These are phyloP conservation scores for Oryza meyeriana DNA, from an alignment of 176 grass and related monocot genomes.

Conservation along the genomic window DNA sequence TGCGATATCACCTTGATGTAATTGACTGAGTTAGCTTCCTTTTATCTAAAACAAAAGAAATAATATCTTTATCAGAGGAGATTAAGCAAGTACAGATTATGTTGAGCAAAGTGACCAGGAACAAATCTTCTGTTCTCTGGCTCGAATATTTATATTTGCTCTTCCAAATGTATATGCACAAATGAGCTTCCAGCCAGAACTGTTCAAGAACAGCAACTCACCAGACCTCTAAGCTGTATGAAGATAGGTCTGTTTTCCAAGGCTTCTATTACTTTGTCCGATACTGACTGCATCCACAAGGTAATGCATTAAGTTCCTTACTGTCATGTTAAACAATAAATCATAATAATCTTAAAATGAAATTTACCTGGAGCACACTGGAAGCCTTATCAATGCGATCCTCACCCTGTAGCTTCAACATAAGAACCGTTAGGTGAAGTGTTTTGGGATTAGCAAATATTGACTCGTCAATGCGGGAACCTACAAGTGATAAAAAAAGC, in stretches of 20 bases:
- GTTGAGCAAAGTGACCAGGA: not conserved
- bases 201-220: slow-evolving; percentile 38
- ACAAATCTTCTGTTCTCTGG: not conserved
- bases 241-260: slow-evolving; percentile 81
- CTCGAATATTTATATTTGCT: not conserved
- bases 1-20: too few species aligned
- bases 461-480: slow-evolving; percentile 72
- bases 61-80: too few species aligned
- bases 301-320: slow-evolving; percentile 18
- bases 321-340: not conserved
- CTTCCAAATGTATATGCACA: not conserved
- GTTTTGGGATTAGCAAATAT: slow-evolving; percentile 92
- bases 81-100: too few species aligned
- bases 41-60: too few species aligned
- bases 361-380: slow-evolving; percentile 71
- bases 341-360: not conserved
- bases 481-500: slow-evolving; percentile 39
- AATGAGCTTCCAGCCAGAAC: not conserved
- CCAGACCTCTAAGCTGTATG: slow-evolving; percentile 73
- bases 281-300: slow-evolving; percentile 60
- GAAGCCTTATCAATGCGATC: slow-evolving; percentile 69
- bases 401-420: slow-evolving; percentile 89
- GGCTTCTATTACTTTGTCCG: slow-evolving; percentile 69
- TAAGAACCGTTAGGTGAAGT: slow-evolving; percentile 90
- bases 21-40: too few species aligned